Percentiles rank a stretch among this genome's conserved stretches.
phyloP scores from a whole-genome alignment of 148 eudicot genomes.

The Mesembryanthemum crystallinum region DNA sequence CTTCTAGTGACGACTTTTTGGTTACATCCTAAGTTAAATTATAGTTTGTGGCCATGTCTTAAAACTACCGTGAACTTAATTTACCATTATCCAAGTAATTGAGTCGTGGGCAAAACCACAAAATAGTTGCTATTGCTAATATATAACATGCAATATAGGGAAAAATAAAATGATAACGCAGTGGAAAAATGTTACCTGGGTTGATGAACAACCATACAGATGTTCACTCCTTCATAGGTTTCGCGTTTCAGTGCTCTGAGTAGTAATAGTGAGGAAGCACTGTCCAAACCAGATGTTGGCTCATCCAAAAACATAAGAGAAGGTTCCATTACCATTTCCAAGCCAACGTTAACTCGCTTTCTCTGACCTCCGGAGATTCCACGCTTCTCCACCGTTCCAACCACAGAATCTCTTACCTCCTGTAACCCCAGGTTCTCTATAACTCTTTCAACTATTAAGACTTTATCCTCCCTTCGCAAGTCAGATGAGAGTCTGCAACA shows the following conservation, averaged over 20 bases:
- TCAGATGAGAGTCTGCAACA: slow-evolving; percentile 21
- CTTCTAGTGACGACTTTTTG: too few species aligned
- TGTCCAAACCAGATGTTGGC: slow-evolving; percentile 29
- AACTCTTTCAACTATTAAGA: slow-evolving; percentile 27
- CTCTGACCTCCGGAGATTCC: slow-evolving; percentile 31
- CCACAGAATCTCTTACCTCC: slow-evolving; percentile 24
- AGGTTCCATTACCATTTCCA: slow-evolving; percentile 31
- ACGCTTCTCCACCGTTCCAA: slow-evolving; percentile 31
- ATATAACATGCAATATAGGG: too few species aligned
- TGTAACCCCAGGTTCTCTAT: slow-evolving; percentile 27
- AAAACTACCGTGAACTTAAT: too few species aligned
- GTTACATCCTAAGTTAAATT: too few species aligned
- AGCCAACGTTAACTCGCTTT: slow-evolving; percentile 27
- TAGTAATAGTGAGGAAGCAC: slow-evolving; percentile 24
- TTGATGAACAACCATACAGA: slow-evolving; percentile 27
- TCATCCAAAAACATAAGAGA: slow-evolving; percentile 28
- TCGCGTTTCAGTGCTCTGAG: slow-evolving; percentile 24
- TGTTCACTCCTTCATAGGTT: slow-evolving; percentile 23
- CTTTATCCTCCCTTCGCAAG: slow-evolving; percentile 13
- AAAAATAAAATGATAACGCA: too few species aligned
- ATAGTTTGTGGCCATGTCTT: too few species aligned
- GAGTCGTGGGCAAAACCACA: too few species aligned
- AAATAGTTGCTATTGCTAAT: too few species aligned
- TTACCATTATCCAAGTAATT: too few species aligned
- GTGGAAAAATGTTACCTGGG: slow-evolving; percentile 15